Evolutionary conservation across 75 land plant genomes (phyloP), one percentile per base, ranked within the genome.

Genomic region (Sequoiadendron giganteum): DNA sequence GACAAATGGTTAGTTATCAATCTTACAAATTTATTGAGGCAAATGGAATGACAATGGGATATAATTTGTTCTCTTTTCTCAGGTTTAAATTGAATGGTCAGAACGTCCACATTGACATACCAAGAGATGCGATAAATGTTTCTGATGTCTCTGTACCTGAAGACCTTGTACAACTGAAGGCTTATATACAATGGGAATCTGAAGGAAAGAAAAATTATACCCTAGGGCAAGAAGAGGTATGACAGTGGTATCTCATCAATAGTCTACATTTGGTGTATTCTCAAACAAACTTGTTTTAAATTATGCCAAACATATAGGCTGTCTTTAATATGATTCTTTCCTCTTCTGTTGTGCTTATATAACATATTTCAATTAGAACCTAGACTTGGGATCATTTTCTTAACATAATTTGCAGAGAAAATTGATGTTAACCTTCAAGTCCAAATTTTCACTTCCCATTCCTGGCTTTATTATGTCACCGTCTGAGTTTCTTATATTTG

Each of bases 71-170:
- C 54, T 87, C 61, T 21, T 8, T 73, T 52, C 85, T 18, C 81
- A 93, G 94, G 94, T 93, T 89, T 85, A 93, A 93, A 86, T 82
- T 89, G 70, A 93, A 92, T 75, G 90, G 93, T 48, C 87, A 89
- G 80, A 93, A 93, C 78, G 88, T 92, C 86, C 91, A 89, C n/a
- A 72, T 93, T 48, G 84, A 87, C 83, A 87, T 93, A 48, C 93
- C 91, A 72, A 86, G 88, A 56, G 70, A 86, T 43, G 84, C 85
- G 39, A 43, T 65, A 84, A 78, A 87, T 58, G 32, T 82, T 38
- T 84, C 93, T 39, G 72, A 80, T 48, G 38, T 89, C 72, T 72
- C 70, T 43, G 68, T 92, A 72, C 94, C 94, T 30, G 91, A 92
- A 83, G 94, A 93, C 3, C 91, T 92, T 19, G 90, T 92, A 55